Base-by-base conservation (phyloP, 345 rosid genomes). In the Durio zibethinus region DNA sequence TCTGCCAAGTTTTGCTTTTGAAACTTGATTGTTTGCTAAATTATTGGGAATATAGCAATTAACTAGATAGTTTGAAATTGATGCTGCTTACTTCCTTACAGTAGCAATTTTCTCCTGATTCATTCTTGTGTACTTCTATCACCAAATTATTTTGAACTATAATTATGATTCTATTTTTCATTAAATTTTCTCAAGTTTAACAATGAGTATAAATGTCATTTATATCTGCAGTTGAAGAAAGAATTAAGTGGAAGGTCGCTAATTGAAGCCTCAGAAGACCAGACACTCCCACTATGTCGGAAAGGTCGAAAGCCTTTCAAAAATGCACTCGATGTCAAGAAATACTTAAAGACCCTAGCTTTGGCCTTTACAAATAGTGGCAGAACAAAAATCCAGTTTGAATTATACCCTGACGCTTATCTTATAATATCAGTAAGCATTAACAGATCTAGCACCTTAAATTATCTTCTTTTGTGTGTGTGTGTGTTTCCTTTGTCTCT, bases 211-310 rank as follows among this genome's bases (percentile, higher is more conserved):
- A 8, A 50, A 12, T 78, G 9, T 16, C 50, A 16, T 43, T 5
- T 62, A 10, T 79, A 27, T 16, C 38, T 70, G 65, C 70, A 94
- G 98, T 66, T 91, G 36, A 88, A 82, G 82, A 84, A 47, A 78
- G 92, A 88, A 75, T 25, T 91, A 65, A 71, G 77, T 0, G 84
- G 89, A 65, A 88, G 85, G 79, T 84, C 91, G 3, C 78, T 95
- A 48, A 89, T 74, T 53, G 91, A 93, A 86, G 89, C 89, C 14
- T 42, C 73, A 1, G 90, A 89, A 27, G 99, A 95, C 80, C 76
- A 73, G 31, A 90, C 97, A 0, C 90, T 95, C n/a, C 89, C 99
- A 5, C 76, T 93, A 9, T 95, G 99, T 69, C 93, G 99, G 99
- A 93, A 87, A 82, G 99, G 99, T 31, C 78, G 76, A 74, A 89